A percentile compares a stretch with the other conserved stretches of the same genome.
phyloP scores from a whole-genome alignment of 345 rosid species.

The Microthlaspi erraticum region DNA sequence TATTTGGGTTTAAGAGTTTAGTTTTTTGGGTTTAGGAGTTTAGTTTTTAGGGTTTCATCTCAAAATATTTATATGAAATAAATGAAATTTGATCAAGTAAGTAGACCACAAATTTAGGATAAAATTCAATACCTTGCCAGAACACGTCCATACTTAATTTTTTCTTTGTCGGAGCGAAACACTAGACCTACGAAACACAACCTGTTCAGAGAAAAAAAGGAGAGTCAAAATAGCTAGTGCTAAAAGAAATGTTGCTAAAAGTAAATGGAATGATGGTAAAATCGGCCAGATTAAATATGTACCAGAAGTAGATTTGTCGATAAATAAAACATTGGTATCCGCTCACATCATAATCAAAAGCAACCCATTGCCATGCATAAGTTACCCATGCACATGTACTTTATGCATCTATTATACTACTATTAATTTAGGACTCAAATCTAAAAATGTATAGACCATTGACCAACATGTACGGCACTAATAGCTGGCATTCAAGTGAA shows the following conservation, averaged over 20 bases:
- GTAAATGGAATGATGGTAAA: slow-evolving; percentile 7
- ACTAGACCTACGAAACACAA: not conserved
- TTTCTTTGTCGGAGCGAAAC: no score
- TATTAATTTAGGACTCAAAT: not conserved
- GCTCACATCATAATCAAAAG: not conserved
- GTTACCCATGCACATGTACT: no score
- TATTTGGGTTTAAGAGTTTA: no score
- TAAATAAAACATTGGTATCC: not conserved
- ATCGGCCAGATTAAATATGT: not conserved
- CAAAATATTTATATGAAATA: no score
- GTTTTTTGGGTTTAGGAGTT: no score
- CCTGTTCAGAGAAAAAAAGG: not conserved
- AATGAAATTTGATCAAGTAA: no score
- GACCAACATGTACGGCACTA: not conserved
- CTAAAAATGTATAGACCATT: not conserved
- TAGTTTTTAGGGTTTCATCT: no score
- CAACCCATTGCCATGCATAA: not conserved
- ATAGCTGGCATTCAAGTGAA: not conserved
- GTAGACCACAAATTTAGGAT: no score
- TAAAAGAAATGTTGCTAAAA: not conserved
- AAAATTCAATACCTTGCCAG: no score
- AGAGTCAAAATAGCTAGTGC: not conserved
- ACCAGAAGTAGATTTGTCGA: not conserved
- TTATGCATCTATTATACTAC: not conserved
- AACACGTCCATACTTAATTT: no score